Conservation (phyloP, 2,329 filamentous ascomycete species). For the Colletotrichum trifolii region DNA sequence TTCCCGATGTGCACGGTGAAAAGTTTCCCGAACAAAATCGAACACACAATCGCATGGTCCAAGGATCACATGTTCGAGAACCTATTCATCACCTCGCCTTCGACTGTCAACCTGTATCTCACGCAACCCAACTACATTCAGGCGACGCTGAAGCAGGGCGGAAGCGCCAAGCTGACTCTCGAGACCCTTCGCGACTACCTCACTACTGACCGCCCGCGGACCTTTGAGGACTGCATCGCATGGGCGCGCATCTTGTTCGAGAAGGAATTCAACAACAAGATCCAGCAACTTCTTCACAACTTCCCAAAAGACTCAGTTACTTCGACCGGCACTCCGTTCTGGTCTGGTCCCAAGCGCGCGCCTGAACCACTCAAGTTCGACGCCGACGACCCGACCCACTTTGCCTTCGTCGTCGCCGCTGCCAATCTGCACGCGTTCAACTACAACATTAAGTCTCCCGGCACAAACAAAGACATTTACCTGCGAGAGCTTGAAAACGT, state of each 20-base stretch:
- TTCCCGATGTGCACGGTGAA: constrained; percentile 99
- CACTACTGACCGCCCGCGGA: constrained; percentile 89
- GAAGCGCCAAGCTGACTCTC: constrained; percentile 92
- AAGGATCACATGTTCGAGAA: constrained; percentile 92
- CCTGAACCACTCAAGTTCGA: constrained; percentile 94
- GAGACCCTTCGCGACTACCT: constrained; percentile 92
- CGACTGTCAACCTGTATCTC: constrained; percentile 94
- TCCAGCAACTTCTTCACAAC: constrained; percentile 94
- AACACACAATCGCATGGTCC: constrained; percentile 98
- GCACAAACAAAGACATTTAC: constrained; percentile 77
- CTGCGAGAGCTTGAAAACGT: constrained; percentile 86
- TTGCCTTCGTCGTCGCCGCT: constrained; percentile 86
- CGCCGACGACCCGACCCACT: constrained; percentile 83
- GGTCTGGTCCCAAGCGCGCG: constrained; percentile 98
- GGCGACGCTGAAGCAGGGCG: constrained; percentile 87
- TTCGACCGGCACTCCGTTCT: constrained; percentile 90
- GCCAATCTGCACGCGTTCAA: constrained; percentile 98
- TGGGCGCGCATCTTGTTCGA: constrained; percentile 97
- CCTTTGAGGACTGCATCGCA: constrained; percentile 94
- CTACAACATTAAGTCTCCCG: constrained; percentile 92
- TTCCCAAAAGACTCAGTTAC: constrained; percentile 95
- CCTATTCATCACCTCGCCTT: constrained; percentile 91
- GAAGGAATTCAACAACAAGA: constrained; percentile 96
- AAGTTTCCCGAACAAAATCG: constrained; percentile 98
- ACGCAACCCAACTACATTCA: constrained; percentile 92